phyloP scores from a whole-genome alignment of 2,329 filamentous ascomycete species.

The Neopestalotiopsis clavispora region DNA sequence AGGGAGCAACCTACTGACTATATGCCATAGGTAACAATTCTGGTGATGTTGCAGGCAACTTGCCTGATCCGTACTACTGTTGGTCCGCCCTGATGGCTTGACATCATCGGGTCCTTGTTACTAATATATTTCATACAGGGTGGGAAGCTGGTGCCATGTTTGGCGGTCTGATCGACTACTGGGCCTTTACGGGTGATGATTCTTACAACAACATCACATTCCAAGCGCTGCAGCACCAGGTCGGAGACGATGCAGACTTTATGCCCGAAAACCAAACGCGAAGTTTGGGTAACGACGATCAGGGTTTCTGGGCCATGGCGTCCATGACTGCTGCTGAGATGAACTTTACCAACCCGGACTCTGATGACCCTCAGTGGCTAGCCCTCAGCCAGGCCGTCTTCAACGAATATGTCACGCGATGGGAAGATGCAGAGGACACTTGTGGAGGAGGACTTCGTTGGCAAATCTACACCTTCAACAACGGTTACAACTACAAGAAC shows the following conservation, averaged over 20 bases:
- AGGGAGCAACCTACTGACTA: background rate
- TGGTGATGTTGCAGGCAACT: conserved; percentile 61
- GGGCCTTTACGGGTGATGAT: conserved; percentile 69
- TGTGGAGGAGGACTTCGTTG: conserved; percentile 81
- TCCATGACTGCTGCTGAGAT: conserved; percentile 80
- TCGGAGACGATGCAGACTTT: conserved; percentile 62
- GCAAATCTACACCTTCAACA: conserved; percentile 84
- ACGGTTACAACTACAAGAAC: conserved; percentile 73
- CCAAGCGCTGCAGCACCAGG: conserved; percentile 66
- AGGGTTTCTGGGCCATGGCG: conserved; percentile 86
- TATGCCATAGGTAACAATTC: conserved; percentile 56
- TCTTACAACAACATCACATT: conserved; percentile 66
- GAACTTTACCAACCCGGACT: conserved; percentile 71
- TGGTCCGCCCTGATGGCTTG: conserved; percentile 37
- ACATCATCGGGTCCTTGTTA: background rate
- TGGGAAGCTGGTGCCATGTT: conserved; percentile 79
- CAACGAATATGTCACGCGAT: conserved; percentile 75
- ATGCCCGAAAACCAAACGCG: conserved; percentile 71
- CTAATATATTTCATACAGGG: conserved; percentile 46
- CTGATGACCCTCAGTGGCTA: conserved; percentile 74
- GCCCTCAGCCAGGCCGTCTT: conserved; percentile 79
- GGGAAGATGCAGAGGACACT: conserved; percentile 58
- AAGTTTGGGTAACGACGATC: conserved; percentile 73
- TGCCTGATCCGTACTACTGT: conserved; percentile 70
- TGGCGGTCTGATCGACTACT: conserved; percentile 74